A percentile compares a stretch with the other conserved stretches of the same genome.
Evolutionary conservation across 2,329 filamentous ascomycete genomes (phyloP).

Genomic region (Colletotrichum coccodes): DNA sequence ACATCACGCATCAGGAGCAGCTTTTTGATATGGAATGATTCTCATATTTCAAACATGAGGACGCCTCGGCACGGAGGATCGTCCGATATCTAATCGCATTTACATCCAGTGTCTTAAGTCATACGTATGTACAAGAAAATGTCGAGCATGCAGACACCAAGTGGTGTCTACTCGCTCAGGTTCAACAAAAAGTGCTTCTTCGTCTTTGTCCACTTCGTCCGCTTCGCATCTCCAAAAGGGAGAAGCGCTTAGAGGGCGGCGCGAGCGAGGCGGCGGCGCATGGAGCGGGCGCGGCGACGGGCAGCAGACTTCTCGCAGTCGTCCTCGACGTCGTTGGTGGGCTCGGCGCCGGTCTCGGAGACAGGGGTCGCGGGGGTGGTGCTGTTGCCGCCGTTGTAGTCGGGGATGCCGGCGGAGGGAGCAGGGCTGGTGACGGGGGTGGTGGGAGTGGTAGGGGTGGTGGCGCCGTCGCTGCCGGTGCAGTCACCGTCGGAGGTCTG

Average conservation of each 20-base stretch:
- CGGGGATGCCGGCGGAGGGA: constrained; percentile 31
- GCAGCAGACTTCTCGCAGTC: constrained; percentile 27
- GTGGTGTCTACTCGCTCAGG: not conserved
- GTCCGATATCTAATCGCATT: constrained; percentile 15
- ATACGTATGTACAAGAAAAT: constrained; percentile 31
- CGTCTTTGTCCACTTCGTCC: not conserved
- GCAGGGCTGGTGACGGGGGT: not conserved
- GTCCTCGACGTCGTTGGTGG: not conserved
- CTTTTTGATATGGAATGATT: not conserved
- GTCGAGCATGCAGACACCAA: not conserved
- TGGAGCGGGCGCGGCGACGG: constrained; percentile 26
- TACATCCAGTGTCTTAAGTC: constrained; percentile 31
- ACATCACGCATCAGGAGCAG: not conserved
- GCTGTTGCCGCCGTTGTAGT: constrained; percentile 29
- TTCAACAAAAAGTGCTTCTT: not conserved
- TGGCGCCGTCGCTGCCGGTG: constrained; percentile 37
- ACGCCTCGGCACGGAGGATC: constrained; percentile 16
- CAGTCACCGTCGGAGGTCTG: constrained; percentile 47
- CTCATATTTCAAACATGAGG: constrained; percentile 27
- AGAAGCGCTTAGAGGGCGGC: constrained; percentile 6
- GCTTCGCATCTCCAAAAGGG: not conserved
- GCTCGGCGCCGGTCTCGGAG: not conserved
- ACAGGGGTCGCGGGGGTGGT: constrained; percentile 6
- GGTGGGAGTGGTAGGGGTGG: constrained; percentile 18
- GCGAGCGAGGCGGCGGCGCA: constrained; percentile 18